Evolutionary conservation across 129 eudicot species (phyloP).

Genomic region (Chrysanthemum makinoi): DNA sequence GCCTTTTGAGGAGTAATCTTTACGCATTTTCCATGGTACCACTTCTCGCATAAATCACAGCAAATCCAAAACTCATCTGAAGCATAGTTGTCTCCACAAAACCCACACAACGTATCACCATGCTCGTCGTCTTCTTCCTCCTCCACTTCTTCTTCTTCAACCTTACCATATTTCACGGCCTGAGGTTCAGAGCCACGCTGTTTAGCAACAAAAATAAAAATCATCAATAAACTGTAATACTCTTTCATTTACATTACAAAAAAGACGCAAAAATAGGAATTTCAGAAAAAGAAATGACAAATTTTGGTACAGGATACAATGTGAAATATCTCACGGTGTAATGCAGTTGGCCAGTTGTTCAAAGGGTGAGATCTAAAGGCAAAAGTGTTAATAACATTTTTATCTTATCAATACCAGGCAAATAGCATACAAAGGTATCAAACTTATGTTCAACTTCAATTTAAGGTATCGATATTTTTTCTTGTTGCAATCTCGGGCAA

Average conservation of each 20-base stretch:
- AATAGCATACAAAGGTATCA: too few relatives aligned
- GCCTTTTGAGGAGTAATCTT: slow-evolving; percentile 73
- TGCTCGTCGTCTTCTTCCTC: slow-evolving; percentile 70
- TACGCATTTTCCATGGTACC: slow-evolving; percentile 86
- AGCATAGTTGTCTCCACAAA: slow-evolving; percentile 73
- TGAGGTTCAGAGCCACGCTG: slow-evolving; percentile 38
- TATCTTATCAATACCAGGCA: too few relatives aligned
- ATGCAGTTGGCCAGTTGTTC: too few relatives aligned
- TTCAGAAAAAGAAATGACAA: too few relatives aligned
- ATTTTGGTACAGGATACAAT: too few relatives aligned
- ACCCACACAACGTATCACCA: slow-evolving; percentile 73
- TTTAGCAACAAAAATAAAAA: not conserved
- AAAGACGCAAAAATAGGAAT: not conserved
- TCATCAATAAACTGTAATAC: not conserved
- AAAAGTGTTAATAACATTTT: too few relatives aligned
- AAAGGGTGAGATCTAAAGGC: too few relatives aligned
- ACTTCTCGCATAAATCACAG: slow-evolving; percentile 72
- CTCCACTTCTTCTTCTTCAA: slow-evolving; percentile 52
- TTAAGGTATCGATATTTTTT: too few relatives aligned
- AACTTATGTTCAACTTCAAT: too few relatives aligned
- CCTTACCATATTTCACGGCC: slow-evolving; percentile 40
- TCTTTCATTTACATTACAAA: not conserved
- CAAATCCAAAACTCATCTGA: slow-evolving; percentile 80
- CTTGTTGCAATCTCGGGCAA: too few relatives aligned
- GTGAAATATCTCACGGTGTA: too few relatives aligned